Evolutionary conservation across 257 asterid genomes (phyloP).

Genomic region (Lithospermum erythrorhizon): DNA sequence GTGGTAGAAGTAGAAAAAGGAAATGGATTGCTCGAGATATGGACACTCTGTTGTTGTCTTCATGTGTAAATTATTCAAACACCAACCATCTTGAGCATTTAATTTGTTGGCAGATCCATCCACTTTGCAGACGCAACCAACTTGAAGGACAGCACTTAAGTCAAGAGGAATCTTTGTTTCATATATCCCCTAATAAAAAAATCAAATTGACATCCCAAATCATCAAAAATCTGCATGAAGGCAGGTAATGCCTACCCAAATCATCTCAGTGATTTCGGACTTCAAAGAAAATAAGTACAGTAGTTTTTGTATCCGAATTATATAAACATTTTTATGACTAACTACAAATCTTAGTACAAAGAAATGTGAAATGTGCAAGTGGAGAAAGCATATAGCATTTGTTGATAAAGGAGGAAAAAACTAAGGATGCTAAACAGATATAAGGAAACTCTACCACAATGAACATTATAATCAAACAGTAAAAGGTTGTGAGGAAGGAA

Average conservation of each 20-base stretch:
- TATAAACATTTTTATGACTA: neutral
- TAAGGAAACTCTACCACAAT: neutral
- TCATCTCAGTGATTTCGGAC: too few relatives aligned
- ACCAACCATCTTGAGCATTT: constrained; percentile 77
- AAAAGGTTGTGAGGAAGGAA: neutral
- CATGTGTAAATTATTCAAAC: constrained; percentile 80
- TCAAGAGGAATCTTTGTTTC: constrained; percentile 80
- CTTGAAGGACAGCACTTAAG: constrained; percentile 70
- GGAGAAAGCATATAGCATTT: neutral
- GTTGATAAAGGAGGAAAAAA: neutral
- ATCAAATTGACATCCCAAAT: neutral
- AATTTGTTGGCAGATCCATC: constrained; percentile 66
- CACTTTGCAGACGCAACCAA: constrained; percentile 96
- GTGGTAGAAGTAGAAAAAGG: constrained; percentile 85
- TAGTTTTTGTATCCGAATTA: neutral
- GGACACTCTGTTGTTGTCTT: constrained; percentile 95
- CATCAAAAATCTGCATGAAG: neutral
- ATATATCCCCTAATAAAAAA: constrained; percentile 70
- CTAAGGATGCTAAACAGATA: too few relatives aligned
- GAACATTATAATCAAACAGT: neutral
- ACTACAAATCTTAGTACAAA: neutral
- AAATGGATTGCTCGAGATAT: constrained; percentile 65
- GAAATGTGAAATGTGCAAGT: too few relatives aligned
- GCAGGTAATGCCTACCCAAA: neutral
- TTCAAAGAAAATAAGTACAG: neutral